phyloP scores from a whole-genome alignment of 192 early-diverging fungal species.

The Phlyctochytrium planicorne region DNA sequence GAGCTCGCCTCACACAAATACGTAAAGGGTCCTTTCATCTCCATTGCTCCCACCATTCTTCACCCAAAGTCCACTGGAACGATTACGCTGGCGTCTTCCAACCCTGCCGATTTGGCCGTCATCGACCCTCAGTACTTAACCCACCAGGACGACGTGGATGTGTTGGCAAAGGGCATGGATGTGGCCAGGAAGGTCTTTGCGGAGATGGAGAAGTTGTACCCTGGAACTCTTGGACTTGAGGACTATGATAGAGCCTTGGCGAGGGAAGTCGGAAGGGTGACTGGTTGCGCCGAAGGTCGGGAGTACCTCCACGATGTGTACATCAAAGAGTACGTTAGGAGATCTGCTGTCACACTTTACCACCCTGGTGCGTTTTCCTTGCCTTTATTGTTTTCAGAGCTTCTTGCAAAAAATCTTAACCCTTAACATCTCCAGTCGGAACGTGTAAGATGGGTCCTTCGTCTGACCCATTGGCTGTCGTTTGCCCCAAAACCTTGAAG shows the following conservation, averaged over 20 bases:
- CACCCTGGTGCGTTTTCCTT: too few species aligned
- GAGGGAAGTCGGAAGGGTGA: conserved; percentile 9
- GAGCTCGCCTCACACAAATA: background rate
- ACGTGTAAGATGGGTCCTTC: conserved; percentile 22
- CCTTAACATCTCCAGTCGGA: too few species aligned
- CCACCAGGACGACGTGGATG: background rate
- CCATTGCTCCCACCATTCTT: conserved; percentile 6
- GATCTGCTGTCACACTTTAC: conserved; percentile 15
- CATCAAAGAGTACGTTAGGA: conserved; percentile 8
- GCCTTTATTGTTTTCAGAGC: too few species aligned
- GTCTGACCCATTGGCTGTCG: background rate
- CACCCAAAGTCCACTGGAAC: conserved; percentile 3
- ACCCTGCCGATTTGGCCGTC: background rate
- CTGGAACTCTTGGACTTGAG: background rate
- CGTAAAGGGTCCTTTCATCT: background rate
- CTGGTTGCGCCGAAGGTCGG: background rate
- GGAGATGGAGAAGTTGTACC: background rate
- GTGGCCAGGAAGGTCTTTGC: background rate
- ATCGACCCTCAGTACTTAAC: conserved; percentile 5
- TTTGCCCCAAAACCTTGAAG: conserved; percentile 16
- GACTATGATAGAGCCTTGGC: background rate
- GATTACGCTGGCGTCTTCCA: background rate
- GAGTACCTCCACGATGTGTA: background rate
- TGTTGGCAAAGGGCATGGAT: background rate
- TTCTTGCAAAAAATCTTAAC: too few species aligned